Percentiles rank a stretch among this genome's conserved stretches.
These are phyloP conservation scores for Uncinocarpus reesii DNA, from an alignment of 2,329 filamentous ascomycete species.

Conservation along the genomic window DNA sequence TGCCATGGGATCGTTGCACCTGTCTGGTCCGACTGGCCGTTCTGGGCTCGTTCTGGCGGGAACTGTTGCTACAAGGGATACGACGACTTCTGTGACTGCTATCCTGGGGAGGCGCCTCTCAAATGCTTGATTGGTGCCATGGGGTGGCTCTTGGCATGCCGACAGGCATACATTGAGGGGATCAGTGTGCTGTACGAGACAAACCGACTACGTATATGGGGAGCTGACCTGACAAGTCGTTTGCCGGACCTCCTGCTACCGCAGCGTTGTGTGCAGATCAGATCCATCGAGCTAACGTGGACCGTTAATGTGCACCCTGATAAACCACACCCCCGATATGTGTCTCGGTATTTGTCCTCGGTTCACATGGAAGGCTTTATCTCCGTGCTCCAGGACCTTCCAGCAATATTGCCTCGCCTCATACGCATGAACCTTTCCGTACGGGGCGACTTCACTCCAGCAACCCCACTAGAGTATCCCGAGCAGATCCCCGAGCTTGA, in stretches of 20 bases:
- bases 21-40: background rate
- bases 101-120: slow-evolving; percentile 1
- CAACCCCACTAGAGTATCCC: background rate
- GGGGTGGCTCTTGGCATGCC: slow-evolving; percentile 26
- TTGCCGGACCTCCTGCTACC: slow-evolving; percentile 11
- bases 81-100: background rate
- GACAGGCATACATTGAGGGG: slow-evolving; percentile 27
- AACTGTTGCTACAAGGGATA: background rate
- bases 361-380: slow-evolving; percentile 10
- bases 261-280: slow-evolving; percentile 8
- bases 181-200: slow-evolving; percentile 25
- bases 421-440: slow-evolving; percentile 10
- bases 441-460: background rate
- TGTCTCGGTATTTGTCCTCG: background rate
- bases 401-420: slow-evolving; percentile 8
- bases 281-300: slow-evolving; percentile 9
- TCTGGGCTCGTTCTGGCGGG: background rate
- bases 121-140: slow-evolving; percentile 22
- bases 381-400: slow-evolving; percentile 8
- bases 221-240: slow-evolving; percentile 1
- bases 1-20: background rate
- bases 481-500: background rate
- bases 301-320: slow-evolving; percentile 5
- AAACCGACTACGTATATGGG: slow-evolving; percentile 23
- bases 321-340: background rate